Evolutionary conservation across 1,284 basidiomycete genomes (phyloP), one percentile per base, ranked within the genome.

Genomic region (Tranzscheliella williamsii): DNA sequence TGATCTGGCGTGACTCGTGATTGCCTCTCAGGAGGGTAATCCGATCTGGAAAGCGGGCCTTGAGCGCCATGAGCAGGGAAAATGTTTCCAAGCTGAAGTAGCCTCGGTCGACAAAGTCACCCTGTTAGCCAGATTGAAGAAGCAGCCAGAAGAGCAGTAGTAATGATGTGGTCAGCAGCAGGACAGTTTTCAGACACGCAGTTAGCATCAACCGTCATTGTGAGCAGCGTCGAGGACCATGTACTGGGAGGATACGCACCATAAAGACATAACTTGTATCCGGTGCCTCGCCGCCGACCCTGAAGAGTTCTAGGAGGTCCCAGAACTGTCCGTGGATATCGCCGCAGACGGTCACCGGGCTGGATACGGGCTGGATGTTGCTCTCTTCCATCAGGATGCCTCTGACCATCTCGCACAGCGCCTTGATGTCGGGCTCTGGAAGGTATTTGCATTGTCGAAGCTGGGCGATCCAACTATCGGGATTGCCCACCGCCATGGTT

Each of bases 61-160:
- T 97, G 55, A 94, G 82, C 0, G 88, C 90, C 50, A 97, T 80
- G 32, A 97, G 78, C 47, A 96, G 79, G 11, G 91, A 93, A 8
- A 97, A 87, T 0, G 93, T 97, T 80, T 97, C 93, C n/a, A 97
- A 80, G 73, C 88, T 91, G 77, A 96, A 96, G 78, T 95, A 91
- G 11, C 94, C 94, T 56, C 93, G 83, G 80, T 97, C 94, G 27
- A 97, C 93, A 79, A 97, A 97, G 79, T 97, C 93, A 42, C 93
- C 93, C 91, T 94, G 75, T 36, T n/a, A n/a, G n/a, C n/a, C n/a
- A 11, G 22, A 20, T 33, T 9, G 16, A 20, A 22, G 5, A 33
- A 17, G n/a, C n/a, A n/a, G n/a, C n/a, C n/a, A n/a, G n/a, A n/a
- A n/a, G n/a, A n/a, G n/a, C n/a, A n/a, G n/a, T n/a, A n/a, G n/a